Percentiles rank a stretch among this genome's conserved stretches.
Evolutionary conservation across 2,329 filamentous ascomycete species (phyloP).

Genomic region (Rhytidhysteron rufulum): DNA sequence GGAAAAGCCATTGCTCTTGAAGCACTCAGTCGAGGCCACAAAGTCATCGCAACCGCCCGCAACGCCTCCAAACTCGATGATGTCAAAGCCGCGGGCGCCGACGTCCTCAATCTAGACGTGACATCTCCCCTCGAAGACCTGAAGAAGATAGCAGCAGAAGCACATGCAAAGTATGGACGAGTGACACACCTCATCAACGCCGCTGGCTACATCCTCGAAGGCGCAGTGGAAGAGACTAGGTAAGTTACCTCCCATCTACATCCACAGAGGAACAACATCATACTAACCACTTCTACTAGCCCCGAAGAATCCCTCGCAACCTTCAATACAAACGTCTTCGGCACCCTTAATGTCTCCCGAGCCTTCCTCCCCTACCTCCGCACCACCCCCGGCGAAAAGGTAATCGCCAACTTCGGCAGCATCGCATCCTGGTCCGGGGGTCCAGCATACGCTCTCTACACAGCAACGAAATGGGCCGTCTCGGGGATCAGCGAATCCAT

Average conservation of each 20-base stretch:
- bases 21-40: conserved; percentile 42
- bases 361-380: conserved; percentile 49
- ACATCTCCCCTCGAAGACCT: conserved; percentile 32
- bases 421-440: conserved; percentile 41
- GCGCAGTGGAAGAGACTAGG: conserved; percentile 45
- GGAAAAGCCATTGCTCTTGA: conserved; percentile 44
- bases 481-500: conserved; percentile 43
- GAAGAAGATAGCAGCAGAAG: conserved; percentile 33
- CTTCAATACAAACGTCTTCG: conserved; percentile 56
- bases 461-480: conserved; percentile 45
- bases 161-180: conserved; percentile 36
- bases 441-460: conserved; percentile 43
- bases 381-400: conserved; percentile 33
- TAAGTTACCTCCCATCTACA: conserved; percentile 15
- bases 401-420: conserved; percentile 47
- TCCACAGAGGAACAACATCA: conserved; percentile 23
- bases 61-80: conserved; percentile 31
- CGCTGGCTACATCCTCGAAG: conserved; percentile 43
- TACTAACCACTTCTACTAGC: conserved; percentile 27
- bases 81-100: conserved; percentile 33
- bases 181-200: conserved; percentile 48
- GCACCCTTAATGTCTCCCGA: conserved; percentile 46
- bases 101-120: conserved; percentile 40
- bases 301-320: conserved; percentile 37
- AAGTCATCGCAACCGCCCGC: conserved; percentile 48